Conservation (phyloP, 164 flowering plant genomes). For the Berberis vulgaris region DNA sequence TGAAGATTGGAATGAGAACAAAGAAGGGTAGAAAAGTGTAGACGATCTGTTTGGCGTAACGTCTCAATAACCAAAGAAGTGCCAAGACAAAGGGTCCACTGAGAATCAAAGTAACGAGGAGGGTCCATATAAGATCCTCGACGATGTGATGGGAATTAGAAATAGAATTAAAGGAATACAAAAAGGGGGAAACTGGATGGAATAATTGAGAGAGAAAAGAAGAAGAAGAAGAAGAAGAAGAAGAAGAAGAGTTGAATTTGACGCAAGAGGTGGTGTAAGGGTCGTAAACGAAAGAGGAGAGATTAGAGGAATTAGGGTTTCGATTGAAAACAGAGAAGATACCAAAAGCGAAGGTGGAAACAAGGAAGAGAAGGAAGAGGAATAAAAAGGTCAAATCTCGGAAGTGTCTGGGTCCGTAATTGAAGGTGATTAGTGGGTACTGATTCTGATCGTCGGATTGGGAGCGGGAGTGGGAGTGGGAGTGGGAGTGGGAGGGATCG, state of each 20-base stretch:
- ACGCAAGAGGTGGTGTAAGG: constrained; percentile 49
- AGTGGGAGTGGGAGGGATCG: not conserved
- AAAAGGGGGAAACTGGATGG: not conserved
- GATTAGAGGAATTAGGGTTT: constrained; percentile 40
- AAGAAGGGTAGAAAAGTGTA: constrained; percentile 66
- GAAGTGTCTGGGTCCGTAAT: constrained; percentile 50
- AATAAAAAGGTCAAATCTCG: constrained; percentile 68
- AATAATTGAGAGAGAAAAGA: not conserved
- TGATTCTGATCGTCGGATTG: constrained; percentile 28
- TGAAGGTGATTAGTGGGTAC: constrained; percentile 74
- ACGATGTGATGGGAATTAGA: constrained; percentile 14
- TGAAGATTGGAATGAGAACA: constrained; percentile 49
- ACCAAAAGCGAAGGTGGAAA: constrained; percentile 62
- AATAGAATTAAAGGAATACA: not conserved
- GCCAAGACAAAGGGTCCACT: too few species aligned
- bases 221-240: too few species aligned
- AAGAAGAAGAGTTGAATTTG: not conserved
- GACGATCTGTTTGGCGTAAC: constrained; percentile 77
- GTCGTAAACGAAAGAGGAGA: constrained; percentile 48
- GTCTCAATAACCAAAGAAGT: constrained; percentile 34
- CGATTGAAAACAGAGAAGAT: constrained; percentile 53
- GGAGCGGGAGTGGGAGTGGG: not conserved
- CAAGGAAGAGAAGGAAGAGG: constrained; percentile 44
- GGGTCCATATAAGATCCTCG: constrained; percentile 62
- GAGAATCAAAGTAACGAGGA: constrained; percentile 48